Percentiles rank a stretch among this genome's conserved stretches.
Conservation (phyloP, 345 rosid species). For the Trapa bicornis region DNA sequence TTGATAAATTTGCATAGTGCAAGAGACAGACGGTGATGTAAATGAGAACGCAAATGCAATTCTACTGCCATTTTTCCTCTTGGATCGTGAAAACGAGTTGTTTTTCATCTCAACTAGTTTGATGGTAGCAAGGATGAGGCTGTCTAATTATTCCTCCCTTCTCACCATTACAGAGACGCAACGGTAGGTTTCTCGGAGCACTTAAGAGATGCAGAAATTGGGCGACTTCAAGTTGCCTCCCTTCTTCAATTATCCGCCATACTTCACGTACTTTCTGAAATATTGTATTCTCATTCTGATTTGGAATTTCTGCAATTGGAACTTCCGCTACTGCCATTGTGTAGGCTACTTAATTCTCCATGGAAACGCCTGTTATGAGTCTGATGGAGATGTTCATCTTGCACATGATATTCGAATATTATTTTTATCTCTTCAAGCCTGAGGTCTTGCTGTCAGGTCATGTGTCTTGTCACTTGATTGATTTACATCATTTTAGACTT, state of each 20-base stretch:
- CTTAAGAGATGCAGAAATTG: constrained; percentile 53
- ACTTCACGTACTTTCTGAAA: constrained; percentile 65
- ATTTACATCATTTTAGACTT: not conserved
- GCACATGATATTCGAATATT: not conserved
- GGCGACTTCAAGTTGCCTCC: constrained; percentile 89
- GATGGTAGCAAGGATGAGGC: too few species aligned
- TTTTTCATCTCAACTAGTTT: too few species aligned
- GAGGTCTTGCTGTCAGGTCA: not conserved
- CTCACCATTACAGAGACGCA: not conserved
- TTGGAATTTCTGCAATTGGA: not conserved
- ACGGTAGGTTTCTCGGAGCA: constrained; percentile 7
- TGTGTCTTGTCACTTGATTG: not conserved
- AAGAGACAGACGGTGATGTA: too few species aligned
- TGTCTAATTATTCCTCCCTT: too few species aligned
- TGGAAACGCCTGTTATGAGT: not conserved
- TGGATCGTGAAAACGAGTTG: too few species aligned
- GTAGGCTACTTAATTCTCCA: too few species aligned
- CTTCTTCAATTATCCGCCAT: constrained; percentile 92
- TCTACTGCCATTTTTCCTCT: too few species aligned
- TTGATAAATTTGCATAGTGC: too few species aligned
- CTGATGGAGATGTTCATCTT: not conserved
- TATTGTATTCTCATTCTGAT: not conserved
- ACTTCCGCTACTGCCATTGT: not conserved
- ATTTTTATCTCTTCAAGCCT: not conserved
- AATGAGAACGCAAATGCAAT: too few species aligned